A percentile compares a stretch with the other conserved stretches of the same genome.
These are phyloP conservation scores for Lepidium africanum DNA, from an alignment of 345 rosid species.

Conservation along the genomic window DNA sequence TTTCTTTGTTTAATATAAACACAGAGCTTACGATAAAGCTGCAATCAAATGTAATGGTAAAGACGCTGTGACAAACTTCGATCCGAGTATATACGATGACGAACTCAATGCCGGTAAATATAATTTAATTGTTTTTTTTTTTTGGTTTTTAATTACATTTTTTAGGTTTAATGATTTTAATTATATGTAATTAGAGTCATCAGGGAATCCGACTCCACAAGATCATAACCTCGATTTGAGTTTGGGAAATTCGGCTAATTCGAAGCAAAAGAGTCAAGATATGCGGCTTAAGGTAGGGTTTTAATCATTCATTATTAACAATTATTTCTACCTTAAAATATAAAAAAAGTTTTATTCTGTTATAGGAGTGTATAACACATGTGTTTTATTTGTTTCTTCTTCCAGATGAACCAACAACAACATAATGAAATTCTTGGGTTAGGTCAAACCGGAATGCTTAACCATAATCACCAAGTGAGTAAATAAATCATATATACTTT, in stretches of 20 bases:
- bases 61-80: conserved; percentile 94
- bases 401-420: conserved; percentile 21
- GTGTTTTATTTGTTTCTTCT: background rate
- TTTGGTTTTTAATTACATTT: background rate
- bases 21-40: conserved; percentile 93
- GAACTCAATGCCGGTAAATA: conserved; percentile 29
- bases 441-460: conserved; percentile 29
- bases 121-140: background rate
- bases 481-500: background rate
- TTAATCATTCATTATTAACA: background rate
- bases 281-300: conserved; percentile 24
- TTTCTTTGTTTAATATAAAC: conserved; percentile 1
- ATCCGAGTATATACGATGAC: conserved; percentile 52
- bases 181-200: conserved; percentile 28
- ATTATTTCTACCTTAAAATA: background rate
- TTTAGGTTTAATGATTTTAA: background rate
- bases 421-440: conserved; percentile 23
- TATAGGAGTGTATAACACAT: background rate
- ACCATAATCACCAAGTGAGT: conserved; percentile 24
- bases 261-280: conserved; percentile 26
- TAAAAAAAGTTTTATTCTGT: background rate
- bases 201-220: conserved; percentile 34
- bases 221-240: conserved; percentile 87
- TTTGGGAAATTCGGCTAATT: conserved; percentile 56
- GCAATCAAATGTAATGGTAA: conserved; percentile 79